phyloP scores from a whole-genome alignment of 805 yeast species.

The Yarrowia divulgata region DNA sequence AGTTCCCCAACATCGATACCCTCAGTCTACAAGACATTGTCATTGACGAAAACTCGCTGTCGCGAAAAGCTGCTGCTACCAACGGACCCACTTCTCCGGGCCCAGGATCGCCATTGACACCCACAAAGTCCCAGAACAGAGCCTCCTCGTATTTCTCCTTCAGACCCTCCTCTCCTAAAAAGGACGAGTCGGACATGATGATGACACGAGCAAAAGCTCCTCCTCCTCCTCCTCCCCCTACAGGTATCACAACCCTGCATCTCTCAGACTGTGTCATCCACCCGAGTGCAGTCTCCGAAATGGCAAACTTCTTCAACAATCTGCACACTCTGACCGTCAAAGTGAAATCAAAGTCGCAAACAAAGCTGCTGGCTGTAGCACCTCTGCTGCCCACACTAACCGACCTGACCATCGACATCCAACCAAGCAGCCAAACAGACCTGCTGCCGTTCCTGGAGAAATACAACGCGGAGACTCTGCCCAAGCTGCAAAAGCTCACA shows the following conservation, averaged over 20 bases:
- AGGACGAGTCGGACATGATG: neutral
- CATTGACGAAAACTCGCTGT: conserved; percentile 19
- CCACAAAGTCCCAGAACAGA: conserved; percentile 21
- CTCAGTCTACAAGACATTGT: conserved; percentile 26
- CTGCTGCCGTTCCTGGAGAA: conserved; percentile 14
- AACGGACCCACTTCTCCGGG: neutral
- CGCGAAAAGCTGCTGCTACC: neutral
- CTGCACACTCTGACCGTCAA: neutral
- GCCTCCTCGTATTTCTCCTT: conserved; percentile 22
- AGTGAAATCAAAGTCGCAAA: conserved; percentile 1
- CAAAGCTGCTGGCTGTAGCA: neutral
- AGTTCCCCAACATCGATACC: conserved; percentile 26
- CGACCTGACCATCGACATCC: conserved; percentile 12
- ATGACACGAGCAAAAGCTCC: too few species aligned
- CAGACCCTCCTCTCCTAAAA: conserved; percentile 18
- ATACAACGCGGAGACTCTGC: neutral
- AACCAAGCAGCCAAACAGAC: conserved; percentile 16
- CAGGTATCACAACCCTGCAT: neutral
- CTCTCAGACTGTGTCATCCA: conserved; percentile 33
- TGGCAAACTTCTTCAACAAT: neutral
- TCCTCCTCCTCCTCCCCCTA: neutral
- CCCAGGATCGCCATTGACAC: neutral
- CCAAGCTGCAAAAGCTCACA: conserved; percentile 25
- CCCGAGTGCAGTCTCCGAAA: neutral
- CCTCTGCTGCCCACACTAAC: neutral